These are phyloP conservation scores for Extremus antarcticus DNA, from an alignment of 495 filamentous ascomycete genomes.

Conservation along the genomic window DNA sequence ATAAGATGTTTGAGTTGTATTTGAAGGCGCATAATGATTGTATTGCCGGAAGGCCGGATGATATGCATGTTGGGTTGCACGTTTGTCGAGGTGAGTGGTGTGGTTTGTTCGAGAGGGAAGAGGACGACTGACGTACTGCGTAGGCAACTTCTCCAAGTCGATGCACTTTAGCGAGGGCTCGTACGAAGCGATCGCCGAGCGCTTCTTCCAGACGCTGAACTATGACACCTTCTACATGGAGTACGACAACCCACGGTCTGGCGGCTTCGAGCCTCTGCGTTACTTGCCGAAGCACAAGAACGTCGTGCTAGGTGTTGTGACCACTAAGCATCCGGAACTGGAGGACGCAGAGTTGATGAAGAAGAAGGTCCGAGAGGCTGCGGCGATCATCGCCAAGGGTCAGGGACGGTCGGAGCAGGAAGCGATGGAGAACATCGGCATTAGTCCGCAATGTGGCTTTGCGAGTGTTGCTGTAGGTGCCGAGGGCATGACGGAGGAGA, in stretches of 20 bases:
- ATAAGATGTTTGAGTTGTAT: constrained; percentile 26
- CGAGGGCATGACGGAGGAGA: constrained; percentile 30
- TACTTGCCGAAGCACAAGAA: constrained; percentile 30
- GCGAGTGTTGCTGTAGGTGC: constrained; percentile 27
- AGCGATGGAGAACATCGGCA: constrained; percentile 28
- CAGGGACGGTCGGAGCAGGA: constrained; percentile 17
- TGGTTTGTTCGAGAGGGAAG: background rate
- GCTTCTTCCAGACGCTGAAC: constrained; percentile 31
- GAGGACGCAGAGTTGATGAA: constrained; percentile 29
- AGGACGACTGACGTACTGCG: constrained; percentile 6
- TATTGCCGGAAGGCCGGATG: constrained; percentile 25
- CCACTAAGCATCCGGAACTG: constrained; percentile 27
- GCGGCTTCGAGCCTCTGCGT: constrained; percentile 30
- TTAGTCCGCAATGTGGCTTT: constrained; percentile 34
- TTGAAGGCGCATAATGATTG: constrained; percentile 30
- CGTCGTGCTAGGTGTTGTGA: constrained; percentile 30
- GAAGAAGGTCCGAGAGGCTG: constrained; percentile 26
- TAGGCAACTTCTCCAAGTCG: constrained; percentile 22
- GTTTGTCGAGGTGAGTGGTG: constrained; percentile 29
- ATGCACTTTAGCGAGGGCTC: constrained; percentile 28
- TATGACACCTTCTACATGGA: constrained; percentile 35
- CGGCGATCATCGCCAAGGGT: constrained; percentile 28
- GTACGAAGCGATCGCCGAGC: constrained; percentile 32
- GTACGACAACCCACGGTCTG: constrained; percentile 31
- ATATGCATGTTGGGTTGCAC: constrained; percentile 33